These are phyloP conservation scores for Flueggea neowawraea DNA, from an alignment of 441 rosid species.

Conservation along the genomic window DNA sequence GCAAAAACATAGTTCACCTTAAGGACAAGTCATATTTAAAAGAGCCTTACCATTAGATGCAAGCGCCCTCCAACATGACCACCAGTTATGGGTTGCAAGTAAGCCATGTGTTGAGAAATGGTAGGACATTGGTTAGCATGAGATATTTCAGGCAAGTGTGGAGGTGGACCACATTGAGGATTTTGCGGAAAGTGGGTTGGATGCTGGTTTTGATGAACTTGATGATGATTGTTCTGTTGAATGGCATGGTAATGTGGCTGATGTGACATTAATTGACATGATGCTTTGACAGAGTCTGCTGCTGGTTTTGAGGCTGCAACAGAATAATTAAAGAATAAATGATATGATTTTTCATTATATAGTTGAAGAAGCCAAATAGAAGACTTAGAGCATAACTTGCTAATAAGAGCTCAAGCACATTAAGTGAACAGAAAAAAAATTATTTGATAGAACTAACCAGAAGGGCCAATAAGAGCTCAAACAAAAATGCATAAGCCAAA, in stretches of 20 bases:
- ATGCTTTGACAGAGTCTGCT: conserved; percentile 65
- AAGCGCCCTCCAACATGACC: conserved; percentile 63
- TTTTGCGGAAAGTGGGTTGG: conserved; percentile 61
- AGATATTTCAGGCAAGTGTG: conserved; percentile 57
- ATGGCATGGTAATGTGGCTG: conserved; percentile 74
- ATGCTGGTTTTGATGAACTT: conserved; percentile 62
- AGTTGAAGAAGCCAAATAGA: background rate
- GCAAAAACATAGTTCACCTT: too few relatives aligned
- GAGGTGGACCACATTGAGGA: conserved; percentile 59
- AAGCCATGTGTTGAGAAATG: conserved; percentile 81
- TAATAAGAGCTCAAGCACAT: too few relatives aligned
- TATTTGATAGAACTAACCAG: too few relatives aligned
- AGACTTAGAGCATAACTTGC: too few relatives aligned
- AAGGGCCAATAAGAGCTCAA: too few relatives aligned
- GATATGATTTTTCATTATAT: conserved; percentile 7
- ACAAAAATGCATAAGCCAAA: too few relatives aligned
- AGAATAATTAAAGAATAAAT: background rate
- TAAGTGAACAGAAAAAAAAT: too few relatives aligned
- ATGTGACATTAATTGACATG: conserved; percentile 59
- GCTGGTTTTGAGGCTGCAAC: conserved; percentile 55
- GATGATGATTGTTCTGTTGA: conserved; percentile 60
- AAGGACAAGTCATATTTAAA: background rate
- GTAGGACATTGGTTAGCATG: conserved; percentile 66
- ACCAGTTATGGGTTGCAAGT: conserved; percentile 74
- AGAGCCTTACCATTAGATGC: conserved; percentile 65